Percentiles rank a stretch among this genome's conserved stretches.
These are phyloP conservation scores for Phytophthora macrochlamydospora DNA, from an alignment of 352 stramenopile species.

Conservation along the genomic window DNA sequence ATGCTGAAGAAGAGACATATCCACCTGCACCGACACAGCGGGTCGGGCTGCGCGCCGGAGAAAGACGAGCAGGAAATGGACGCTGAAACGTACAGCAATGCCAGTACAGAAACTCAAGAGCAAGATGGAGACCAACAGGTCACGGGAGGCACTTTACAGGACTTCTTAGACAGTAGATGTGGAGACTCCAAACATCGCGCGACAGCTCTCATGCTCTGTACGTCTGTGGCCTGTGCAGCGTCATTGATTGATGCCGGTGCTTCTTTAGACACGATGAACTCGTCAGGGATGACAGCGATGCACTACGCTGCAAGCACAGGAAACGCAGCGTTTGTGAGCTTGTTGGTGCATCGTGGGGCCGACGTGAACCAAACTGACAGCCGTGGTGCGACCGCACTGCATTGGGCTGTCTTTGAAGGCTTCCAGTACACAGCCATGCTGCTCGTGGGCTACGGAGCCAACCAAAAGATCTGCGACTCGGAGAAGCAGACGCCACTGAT, in stretches of 20 bases:
- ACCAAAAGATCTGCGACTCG: conserved; percentile 81
- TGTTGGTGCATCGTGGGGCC: conserved; percentile 62
- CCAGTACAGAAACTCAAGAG: conserved; percentile 30
- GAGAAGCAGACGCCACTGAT: conserved; percentile 83
- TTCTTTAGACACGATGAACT: conserved; percentile 55
- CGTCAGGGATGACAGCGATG: conserved; percentile 79
- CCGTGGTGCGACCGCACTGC: conserved; percentile 71
- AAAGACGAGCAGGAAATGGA: conserved; percentile 18
- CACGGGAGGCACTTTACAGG: conserved; percentile 31
- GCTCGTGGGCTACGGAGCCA: conserved; percentile 81
- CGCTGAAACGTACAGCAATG: conserved; percentile 29
- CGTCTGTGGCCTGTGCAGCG: conserved; percentile 64
- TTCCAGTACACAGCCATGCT: conserved; percentile 87
- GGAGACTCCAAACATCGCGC: conserved; percentile 74
- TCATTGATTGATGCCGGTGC: conserved; percentile 67
- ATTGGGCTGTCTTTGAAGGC: conserved; percentile 86
- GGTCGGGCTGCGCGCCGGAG: conserved; percentile 12
- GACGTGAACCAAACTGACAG: conserved; percentile 76
- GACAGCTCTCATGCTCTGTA: conserved; percentile 78
- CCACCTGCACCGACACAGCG: conserved; percentile 9
- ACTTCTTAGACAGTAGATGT: conserved; percentile 58
- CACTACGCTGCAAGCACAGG: conserved; percentile 84
- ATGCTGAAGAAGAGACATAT: conserved; percentile 22
- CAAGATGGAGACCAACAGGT: conserved; percentile 21
- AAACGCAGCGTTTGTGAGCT: conserved; percentile 73